Evolutionary conservation across 2,329 filamentous ascomycete genomes (phyloP).

Genomic region (Colletotrichum sojae): DNA sequence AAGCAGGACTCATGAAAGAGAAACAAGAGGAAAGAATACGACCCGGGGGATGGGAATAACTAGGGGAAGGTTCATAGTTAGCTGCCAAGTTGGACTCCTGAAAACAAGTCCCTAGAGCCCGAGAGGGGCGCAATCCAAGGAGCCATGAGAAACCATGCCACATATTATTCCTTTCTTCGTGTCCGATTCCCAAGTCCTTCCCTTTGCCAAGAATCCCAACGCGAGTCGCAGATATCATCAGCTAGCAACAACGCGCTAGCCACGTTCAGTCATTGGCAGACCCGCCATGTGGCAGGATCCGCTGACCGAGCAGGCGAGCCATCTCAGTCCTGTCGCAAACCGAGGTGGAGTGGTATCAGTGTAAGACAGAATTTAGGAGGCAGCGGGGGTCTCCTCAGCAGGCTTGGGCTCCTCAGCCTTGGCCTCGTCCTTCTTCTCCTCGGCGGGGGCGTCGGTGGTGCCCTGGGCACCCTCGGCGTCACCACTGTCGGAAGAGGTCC

Average conservation of each 20-base stretch:
- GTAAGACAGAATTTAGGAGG: slow-evolving; percentile 64
- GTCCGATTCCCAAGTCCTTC: slow-evolving; percentile 54
- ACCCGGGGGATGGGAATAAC: slow-evolving; percentile 31
- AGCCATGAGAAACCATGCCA: slow-evolving; percentile 49
- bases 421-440: slow-evolving; percentile 68
- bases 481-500: slow-evolving; percentile 92
- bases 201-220: slow-evolving; percentile 48
- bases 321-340: slow-evolving; percentile 52
- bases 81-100: slow-evolving; percentile 32
- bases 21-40: slow-evolving; percentile 35
- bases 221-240: slow-evolving; percentile 48
- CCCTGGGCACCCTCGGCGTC: slow-evolving; percentile 79
- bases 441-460: slow-evolving; percentile 73
- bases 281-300: slow-evolving; percentile 19
- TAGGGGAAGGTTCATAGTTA: slow-evolving; percentile 35
- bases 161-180: slow-evolving; percentile 55
- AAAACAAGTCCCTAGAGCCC: slow-evolving; percentile 21
- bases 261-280: slow-evolving; percentile 31
- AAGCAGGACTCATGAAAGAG: slow-evolving; percentile 33
- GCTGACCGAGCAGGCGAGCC: slow-evolving; percentile 37
- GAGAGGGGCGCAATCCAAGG: slow-evolving; percentile 36
- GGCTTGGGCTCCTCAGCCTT: slow-evolving; percentile 57
- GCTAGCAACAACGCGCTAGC: slow-evolving; percentile 50
- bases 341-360: slow-evolving; percentile 57
- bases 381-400: slow-evolving; percentile 59